Conservation (phyloP, 352 stramenopile species). For the Albugo laibachii region DNA sequence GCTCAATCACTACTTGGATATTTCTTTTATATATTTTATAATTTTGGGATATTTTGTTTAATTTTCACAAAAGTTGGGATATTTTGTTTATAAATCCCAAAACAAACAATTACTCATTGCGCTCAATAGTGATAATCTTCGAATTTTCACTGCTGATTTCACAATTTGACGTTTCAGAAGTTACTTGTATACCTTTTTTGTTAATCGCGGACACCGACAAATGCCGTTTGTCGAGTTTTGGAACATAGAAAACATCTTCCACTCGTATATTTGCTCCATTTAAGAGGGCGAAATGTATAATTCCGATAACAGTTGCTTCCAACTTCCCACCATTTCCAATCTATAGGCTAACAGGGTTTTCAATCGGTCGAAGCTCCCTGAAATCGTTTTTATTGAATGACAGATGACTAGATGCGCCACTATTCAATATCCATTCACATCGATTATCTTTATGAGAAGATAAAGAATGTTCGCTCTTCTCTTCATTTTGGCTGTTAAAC, state of each 20-base stretch:
- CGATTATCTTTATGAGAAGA: neutral
- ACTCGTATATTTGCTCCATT: constrained; percentile 1
- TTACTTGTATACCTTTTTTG: constrained; percentile 1
- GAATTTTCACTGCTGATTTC: too few relatives aligned
- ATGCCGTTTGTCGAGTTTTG: constrained; percentile 3
- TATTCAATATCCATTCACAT: constrained; percentile 5
- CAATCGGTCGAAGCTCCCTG: constrained; percentile 1
- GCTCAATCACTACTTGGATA: too few relatives aligned
- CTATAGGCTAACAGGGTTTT: constrained; percentile 1
- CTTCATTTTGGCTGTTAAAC: neutral
- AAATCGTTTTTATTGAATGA: constrained; percentile 4
- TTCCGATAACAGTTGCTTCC: neutral
- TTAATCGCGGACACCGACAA: constrained; percentile 8
- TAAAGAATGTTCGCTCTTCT: constrained; percentile 2
- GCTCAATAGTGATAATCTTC: too few relatives aligned
- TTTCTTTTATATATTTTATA: too few relatives aligned
- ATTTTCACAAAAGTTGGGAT: too few relatives aligned
- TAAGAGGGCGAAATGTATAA: neutral
- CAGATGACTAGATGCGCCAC: constrained; percentile 7
- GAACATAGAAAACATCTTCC: constrained; percentile 6
- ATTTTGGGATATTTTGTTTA: too few relatives aligned
- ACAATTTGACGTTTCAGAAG: constrained; percentile 2
- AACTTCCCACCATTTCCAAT: constrained; percentile 7
- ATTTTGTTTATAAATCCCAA: too few relatives aligned
- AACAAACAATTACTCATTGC: too few relatives aligned